Conservation (phyloP, 805 yeast species). For the Metschnikowia amazonensis region DNA sequence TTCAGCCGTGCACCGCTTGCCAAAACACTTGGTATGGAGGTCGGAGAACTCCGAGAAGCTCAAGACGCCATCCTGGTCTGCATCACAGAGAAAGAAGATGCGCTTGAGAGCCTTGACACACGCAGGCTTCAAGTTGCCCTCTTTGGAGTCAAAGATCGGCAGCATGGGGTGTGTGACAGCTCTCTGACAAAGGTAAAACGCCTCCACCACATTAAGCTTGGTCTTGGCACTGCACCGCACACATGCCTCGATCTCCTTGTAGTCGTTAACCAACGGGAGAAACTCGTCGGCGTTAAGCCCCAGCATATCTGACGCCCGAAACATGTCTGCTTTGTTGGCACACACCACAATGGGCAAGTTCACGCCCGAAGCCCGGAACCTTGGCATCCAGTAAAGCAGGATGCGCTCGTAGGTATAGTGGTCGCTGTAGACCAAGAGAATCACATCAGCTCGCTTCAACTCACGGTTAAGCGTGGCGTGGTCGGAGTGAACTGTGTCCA, state of each 20-base stretch:
- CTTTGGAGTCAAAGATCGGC: constrained; percentile 90
- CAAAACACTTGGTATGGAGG: constrained; percentile 75
- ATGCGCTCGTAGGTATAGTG: constrained; percentile 93
- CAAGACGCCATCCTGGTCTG: constrained; percentile 83
- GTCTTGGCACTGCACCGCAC: constrained; percentile 82
- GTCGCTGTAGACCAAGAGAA: constrained; percentile 92
- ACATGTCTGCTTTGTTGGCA: constrained; percentile 70
- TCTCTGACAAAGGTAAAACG: constrained; percentile 88
- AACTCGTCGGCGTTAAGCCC: constrained; percentile 65
- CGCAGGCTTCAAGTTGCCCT: constrained; percentile 72
- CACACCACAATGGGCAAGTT: constrained; percentile 90
- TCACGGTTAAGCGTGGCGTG: constrained; percentile 59
- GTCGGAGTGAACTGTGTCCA: constrained; percentile 78
- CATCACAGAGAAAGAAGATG: constrained; percentile 80
- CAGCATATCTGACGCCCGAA: constrained; percentile 38
- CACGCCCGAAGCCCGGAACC: constrained; percentile 88
- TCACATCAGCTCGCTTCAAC: constrained; percentile 80
- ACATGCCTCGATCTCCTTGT: constrained; percentile 91
- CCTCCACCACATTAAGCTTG: constrained; percentile 83
- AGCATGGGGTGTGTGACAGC: constrained; percentile 91
- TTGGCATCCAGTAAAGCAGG: constrained; percentile 90
- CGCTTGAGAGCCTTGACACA: constrained; percentile 75
- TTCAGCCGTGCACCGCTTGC: constrained; percentile 31
- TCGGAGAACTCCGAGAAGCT: constrained; percentile 65
- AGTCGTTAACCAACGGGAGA: constrained; percentile 80